phyloP scores from a whole-genome alignment of 208 protist species.

The Sergeia podlipaevii region DNA sequence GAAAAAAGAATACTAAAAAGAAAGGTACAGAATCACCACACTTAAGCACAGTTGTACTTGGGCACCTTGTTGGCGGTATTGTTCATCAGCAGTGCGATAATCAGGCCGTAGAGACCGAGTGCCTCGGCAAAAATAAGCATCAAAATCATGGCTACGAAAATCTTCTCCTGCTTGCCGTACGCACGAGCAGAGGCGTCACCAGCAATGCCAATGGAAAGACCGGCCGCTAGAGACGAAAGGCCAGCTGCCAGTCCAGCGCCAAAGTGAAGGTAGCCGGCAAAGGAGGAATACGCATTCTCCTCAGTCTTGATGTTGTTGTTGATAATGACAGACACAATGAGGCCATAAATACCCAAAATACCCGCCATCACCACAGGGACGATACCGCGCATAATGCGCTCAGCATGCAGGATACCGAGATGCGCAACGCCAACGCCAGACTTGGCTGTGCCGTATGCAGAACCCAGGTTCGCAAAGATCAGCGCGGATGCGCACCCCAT shows the following conservation, averaged over 20 bases:
- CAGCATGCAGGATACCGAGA: slow-evolving; percentile 96
- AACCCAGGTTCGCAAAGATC: no score
- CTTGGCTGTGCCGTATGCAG: slow-evolving; percentile 98
- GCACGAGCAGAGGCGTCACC: slow-evolving; percentile 95
- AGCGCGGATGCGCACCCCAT: slow-evolving; percentile 93
- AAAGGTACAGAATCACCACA: no score
- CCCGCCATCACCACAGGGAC: slow-evolving; percentile 93
- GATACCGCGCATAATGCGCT: slow-evolving; percentile 94
- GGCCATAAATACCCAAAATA: slow-evolving; percentile 99
- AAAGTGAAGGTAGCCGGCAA: slow-evolving; percentile 83
- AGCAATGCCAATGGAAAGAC: slow-evolving; percentile 99
- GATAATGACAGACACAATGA: slow-evolving; percentile 99
- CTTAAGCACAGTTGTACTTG: slow-evolving; percentile 14
- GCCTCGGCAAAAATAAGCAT: slow-evolving; percentile 99
- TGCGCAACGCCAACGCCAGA: slow-evolving; percentile 96
- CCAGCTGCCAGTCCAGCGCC: slow-evolving; percentile 94
- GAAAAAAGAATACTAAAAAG: no score
- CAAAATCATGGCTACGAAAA: slow-evolving; percentile 99
- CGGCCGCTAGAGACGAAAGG: slow-evolving; percentile 95
- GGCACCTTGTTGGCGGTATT: slow-evolving; percentile 77
- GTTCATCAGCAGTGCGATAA: slow-evolving; percentile 97
- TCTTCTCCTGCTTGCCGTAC: slow-evolving; percentile 94
- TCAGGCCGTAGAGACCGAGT: slow-evolving; percentile 98
- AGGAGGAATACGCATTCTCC: slow-evolving; percentile 60
- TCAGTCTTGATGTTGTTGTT: slow-evolving; percentile 84